Conservation (phyloP, 2,329 filamentous ascomycete genomes). For the Exophiala spinifera region DNA sequence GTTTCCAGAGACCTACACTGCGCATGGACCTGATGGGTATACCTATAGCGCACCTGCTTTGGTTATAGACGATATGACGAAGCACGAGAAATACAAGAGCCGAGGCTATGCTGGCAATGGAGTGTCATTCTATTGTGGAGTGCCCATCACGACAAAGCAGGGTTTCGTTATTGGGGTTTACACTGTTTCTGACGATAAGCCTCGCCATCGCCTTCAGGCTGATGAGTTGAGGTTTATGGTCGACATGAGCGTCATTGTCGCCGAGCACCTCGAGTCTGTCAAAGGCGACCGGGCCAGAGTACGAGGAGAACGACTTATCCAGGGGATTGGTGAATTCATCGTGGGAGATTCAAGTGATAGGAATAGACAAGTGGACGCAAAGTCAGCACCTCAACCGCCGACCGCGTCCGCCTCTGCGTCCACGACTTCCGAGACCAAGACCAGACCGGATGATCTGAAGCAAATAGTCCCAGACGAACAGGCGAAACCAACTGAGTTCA, state of each 20-base stretch:
- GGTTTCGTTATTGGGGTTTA: slow-evolving; percentile 60
- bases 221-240: slow-evolving; percentile 54
- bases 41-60: slow-evolving; percentile 21
- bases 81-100: slow-evolving; percentile 39
- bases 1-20: slow-evolving; percentile 17
- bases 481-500: neutral
- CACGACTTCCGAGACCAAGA: neutral
- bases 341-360: slow-evolving; percentile 37
- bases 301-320: slow-evolving; percentile 54
- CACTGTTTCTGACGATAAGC: slow-evolving; percentile 57
- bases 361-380: neutral
- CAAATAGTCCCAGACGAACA: neutral
- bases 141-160: slow-evolving; percentile 58
- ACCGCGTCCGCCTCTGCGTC: neutral
- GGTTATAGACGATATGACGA: slow-evolving; percentile 40
- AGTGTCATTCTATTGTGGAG: slow-evolving; percentile 55
- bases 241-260: slow-evolving; percentile 55
- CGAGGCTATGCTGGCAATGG: slow-evolving; percentile 37
- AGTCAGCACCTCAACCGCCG: neutral
- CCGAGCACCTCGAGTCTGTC: slow-evolving; percentile 60
- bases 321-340: slow-evolving; percentile 54
- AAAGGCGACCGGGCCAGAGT: slow-evolving; percentile 52
- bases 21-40: slow-evolving; percentile 17
- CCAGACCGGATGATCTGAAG: neutral
- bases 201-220: slow-evolving; percentile 49